Conservation (phyloP, 2,329 filamentous ascomycete genomes). For the Penicillium oxalicum region DNA sequence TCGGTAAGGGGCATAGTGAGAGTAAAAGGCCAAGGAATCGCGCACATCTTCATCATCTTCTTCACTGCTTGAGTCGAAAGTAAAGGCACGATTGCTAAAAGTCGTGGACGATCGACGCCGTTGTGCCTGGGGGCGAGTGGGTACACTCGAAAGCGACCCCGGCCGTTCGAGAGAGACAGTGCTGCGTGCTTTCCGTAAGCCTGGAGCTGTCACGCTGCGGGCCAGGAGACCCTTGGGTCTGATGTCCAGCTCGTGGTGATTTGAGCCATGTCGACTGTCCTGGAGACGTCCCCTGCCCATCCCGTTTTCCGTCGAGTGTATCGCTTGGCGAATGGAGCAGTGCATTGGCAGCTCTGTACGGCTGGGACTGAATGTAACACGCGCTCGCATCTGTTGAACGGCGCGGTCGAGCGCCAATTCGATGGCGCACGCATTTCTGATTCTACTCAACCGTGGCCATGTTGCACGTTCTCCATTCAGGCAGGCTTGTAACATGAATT, state of each 20-base stretch:
- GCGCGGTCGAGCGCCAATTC: conserved; percentile 64
- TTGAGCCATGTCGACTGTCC: conserved; percentile 27
- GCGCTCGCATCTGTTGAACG: conserved; percentile 36
- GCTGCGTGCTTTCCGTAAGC: conserved; percentile 18
- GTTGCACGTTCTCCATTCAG: conserved; percentile 77
- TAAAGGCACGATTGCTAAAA: conserved; percentile 11
- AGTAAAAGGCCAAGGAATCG: conserved; percentile 2
- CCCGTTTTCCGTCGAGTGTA: conserved; percentile 21
- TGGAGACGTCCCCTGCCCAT: conserved; percentile 17
- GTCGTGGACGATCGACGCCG: conserved; percentile 16
- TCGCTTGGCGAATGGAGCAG: conserved; percentile 11
- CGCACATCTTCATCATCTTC: conserved; percentile 18
- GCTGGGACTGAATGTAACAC: conserved; percentile 31
- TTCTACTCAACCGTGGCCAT: conserved; percentile 81
- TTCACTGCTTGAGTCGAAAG: conserved; percentile 16
- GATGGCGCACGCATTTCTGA: conserved; percentile 81
- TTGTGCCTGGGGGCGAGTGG: conserved; percentile 7
- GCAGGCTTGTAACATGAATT: conserved; percentile 78
- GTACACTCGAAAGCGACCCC: conserved; percentile 6
- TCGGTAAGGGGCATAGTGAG: conserved; percentile 1
- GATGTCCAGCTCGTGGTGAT: conserved; percentile 27
- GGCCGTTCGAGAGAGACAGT: conserved; percentile 18
- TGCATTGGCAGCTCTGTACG: conserved; percentile 19
- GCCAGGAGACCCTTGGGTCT: conserved; percentile 11
- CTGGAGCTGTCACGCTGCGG: conserved; percentile 1